Evolutionary conservation across 805 yeast genomes (phyloP).

Genomic region (Debaryomyces castellii): DNA sequence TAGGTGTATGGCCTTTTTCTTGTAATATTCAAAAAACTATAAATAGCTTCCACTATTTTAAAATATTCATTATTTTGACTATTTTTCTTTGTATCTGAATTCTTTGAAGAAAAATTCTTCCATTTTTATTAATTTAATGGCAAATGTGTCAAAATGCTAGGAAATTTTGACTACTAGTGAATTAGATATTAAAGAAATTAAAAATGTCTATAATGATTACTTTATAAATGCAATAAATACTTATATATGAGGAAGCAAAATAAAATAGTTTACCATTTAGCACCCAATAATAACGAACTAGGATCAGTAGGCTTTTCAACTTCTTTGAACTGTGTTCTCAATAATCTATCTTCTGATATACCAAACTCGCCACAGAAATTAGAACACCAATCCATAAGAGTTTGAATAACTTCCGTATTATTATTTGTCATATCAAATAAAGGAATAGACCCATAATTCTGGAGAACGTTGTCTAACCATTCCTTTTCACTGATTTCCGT

Average conservation of each 20-base stretch:
- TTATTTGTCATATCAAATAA: conserved; percentile 11
- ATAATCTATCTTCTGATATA: conserved; percentile 35
- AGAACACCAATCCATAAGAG: conserved; percentile 8
- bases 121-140: no score
- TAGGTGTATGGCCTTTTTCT: no score
- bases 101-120: no score
- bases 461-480: conserved; percentile 42
- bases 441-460: conserved; percentile 35
- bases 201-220: not conserved
- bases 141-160: no score
- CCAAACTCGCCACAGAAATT: conserved; percentile 28
- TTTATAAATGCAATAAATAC: not conserved
- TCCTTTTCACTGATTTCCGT: conserved; percentile 34
- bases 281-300: conserved; percentile 48
- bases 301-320: conserved; percentile 55
- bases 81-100: no score
- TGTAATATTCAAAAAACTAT: not conserved
- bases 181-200: no score
- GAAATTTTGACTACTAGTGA: no score
- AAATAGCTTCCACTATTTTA: no score
- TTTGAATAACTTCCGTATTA: not conserved
- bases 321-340: conserved; percentile 46
- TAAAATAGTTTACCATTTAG: conserved; percentile 49
- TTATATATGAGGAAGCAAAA: not conserved
- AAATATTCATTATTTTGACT: no score